A percentile compares a stretch with the other conserved stretches of the same genome.
phyloP scores from a whole-genome alignment of 129 eudicot species.

The Flaveria linearis region DNA sequence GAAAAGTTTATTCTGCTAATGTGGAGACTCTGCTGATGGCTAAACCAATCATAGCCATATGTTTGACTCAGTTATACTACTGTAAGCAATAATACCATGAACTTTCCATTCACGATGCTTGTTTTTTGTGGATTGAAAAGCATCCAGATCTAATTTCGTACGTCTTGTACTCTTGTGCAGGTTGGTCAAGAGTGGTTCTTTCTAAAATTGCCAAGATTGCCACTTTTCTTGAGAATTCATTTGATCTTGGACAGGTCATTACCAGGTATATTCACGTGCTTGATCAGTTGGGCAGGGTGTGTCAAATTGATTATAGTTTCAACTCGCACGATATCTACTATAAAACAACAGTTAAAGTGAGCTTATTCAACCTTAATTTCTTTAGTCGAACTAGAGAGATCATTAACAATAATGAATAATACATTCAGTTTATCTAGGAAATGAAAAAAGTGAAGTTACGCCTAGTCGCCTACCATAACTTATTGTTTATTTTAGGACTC shows the following conservation, averaged over 20 bases:
- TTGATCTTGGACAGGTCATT: slow-evolving; percentile 77
- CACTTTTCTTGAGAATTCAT: slow-evolving; percentile 68
- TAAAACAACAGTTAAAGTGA: too few relatives aligned
- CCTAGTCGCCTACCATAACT: too few relatives aligned
- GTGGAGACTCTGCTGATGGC: slow-evolving; percentile 58
- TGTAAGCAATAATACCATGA: slow-evolving; percentile 39
- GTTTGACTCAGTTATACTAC: slow-evolving; percentile 72
- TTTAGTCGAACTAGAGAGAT: too few relatives aligned
- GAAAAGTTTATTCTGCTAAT: slow-evolving; percentile 6
- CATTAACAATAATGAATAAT: too few relatives aligned
- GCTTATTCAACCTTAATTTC: too few relatives aligned
- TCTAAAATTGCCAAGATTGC: slow-evolving; percentile 67
- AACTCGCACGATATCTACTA: too few relatives aligned
- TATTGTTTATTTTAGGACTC: too few relatives aligned
- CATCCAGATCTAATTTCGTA: not conserved
- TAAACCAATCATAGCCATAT: slow-evolving; percentile 60
- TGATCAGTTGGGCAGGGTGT: slow-evolving; percentile 11
- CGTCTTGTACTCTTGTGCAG: slow-evolving; percentile 43
- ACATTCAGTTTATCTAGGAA: too few relatives aligned
- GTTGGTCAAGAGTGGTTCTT: slow-evolving; percentile 72
- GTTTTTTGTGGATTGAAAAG: slow-evolving; percentile 3
- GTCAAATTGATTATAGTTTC: too few relatives aligned
- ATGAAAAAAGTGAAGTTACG: too few relatives aligned
- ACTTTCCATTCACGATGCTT: not conserved
- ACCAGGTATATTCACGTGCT: slow-evolving; percentile 51